Conservation (phyloP, 345 rosid genomes). For the Salix koriyanagi region DNA sequence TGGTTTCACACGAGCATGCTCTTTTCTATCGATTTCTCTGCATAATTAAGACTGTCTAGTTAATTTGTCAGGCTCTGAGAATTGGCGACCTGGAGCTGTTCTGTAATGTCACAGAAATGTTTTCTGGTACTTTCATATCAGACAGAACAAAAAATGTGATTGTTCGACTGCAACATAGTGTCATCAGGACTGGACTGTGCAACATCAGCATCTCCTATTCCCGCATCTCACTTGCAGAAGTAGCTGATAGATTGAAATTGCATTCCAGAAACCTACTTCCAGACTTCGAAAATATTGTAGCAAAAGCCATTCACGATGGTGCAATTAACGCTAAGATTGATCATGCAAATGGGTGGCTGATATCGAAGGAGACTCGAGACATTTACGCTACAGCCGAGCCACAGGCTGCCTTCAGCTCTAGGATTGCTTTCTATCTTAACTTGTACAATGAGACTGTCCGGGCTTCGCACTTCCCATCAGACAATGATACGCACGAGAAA, state of each 20-base stretch:
- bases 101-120: slow-evolving; percentile 60
- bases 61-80: slow-evolving; percentile 56
- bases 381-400: slow-evolving; percentile 84
- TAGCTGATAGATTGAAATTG: slow-evolving; percentile 52
- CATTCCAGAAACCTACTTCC: slow-evolving; percentile 61
- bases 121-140: slow-evolving; percentile 46
- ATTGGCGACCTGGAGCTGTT: slow-evolving; percentile 90
- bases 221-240: slow-evolving; percentile 55
- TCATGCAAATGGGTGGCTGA: slow-evolving; percentile 63
- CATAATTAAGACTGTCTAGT: background rate
- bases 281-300: slow-evolving; percentile 71
- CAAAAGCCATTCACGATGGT: slow-evolving; percentile 81
- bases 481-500: too few relatives aligned
- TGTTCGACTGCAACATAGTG: slow-evolving; percentile 67
- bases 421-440: slow-evolving; percentile 81
- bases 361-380: slow-evolving; percentile 78
- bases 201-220: slow-evolving; percentile 76
- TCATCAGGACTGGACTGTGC: slow-evolving; percentile 69
- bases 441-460: slow-evolving; percentile 83
- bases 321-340: slow-evolving; percentile 77
- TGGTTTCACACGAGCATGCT: background rate
- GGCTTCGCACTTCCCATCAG: slow-evolving; percentile 57
- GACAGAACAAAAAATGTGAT: slow-evolving; percentile 67
- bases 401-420: slow-evolving; percentile 72
- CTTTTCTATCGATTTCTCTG: background rate